Conservation (phyloP, 345 rosid genomes). For the Salix purpurea region DNA sequence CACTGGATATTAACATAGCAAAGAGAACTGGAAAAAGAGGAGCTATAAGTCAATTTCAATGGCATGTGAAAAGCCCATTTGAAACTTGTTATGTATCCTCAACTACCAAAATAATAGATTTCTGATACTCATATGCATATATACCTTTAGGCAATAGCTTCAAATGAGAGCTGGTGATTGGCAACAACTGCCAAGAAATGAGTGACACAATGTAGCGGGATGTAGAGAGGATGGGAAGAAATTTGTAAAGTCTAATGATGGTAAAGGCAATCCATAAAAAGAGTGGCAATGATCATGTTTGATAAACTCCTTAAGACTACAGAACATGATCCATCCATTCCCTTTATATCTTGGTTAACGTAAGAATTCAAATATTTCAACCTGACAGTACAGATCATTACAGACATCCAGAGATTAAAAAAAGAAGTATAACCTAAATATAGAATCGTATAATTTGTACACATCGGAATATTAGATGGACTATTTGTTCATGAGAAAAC, state of each 20-base stretch:
- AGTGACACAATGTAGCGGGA: neutral
- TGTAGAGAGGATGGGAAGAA: neutral
- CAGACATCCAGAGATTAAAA: neutral
- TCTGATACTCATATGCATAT: neutral
- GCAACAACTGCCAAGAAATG: neutral
- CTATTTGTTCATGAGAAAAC: neutral
- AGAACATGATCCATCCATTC: neutral
- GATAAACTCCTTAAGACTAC: neutral
- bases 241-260: neutral
- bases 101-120: neutral
- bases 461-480: neutral
- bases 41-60: neutral
- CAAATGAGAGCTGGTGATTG: neutral
- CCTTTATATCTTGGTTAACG: neutral
- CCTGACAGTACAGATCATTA: neutral
- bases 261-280: neutral
- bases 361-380: neutral
- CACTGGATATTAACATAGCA: neutral
- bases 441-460: neutral
- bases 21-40: neutral
- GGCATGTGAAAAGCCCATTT: neutral
- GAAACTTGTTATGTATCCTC: neutral
- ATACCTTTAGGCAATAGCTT: neutral
- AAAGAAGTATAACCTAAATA: neutral
- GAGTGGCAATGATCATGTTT: neutral